A percentile compares a stretch with the other conserved stretches of the same genome.
phyloP scores from a whole-genome alignment of 371 early-diverging fungal genomes.

The Haplosporangium sp. region DNA sequence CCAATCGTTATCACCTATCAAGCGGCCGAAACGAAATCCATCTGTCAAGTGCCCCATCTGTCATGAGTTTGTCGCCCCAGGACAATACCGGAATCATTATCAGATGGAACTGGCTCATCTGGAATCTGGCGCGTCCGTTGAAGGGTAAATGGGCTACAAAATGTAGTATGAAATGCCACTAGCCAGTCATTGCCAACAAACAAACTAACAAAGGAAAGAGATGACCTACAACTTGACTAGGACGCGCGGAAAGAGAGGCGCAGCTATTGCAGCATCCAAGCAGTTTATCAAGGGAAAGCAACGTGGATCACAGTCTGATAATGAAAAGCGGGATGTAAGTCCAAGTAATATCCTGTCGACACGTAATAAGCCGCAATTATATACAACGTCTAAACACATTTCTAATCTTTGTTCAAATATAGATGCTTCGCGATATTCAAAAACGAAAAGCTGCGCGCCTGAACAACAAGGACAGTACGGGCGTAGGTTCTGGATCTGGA shows the following conservation, averaged over 20 bases:
- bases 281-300: constrained; percentile 60
- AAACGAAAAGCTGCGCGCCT: constrained; percentile 37
- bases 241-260: constrained; percentile 67
- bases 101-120: constrained; percentile 62
- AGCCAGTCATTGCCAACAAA: too few species aligned
- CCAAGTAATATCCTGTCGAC: constrained; percentile 15
- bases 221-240: neutral
- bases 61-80: constrained; percentile 60
- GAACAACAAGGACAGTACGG: constrained; percentile 22
- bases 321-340: constrained; percentile 59
- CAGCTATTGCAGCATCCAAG: constrained; percentile 65
- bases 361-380: too few species aligned
- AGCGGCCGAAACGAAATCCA: constrained; percentile 38
- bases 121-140: constrained; percentile 44
- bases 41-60: constrained; percentile 70
- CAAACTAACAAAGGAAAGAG: too few species aligned
- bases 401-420: neutral
- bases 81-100: constrained; percentile 65
- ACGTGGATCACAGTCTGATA: constrained; percentile 57
- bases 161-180: too few species aligned
- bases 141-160: constrained; percentile 33
- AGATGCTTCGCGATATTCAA: constrained; percentile 46
- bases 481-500: constrained; percentile 13
- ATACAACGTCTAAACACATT: too few species aligned
- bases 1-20: constrained; percentile 7